Percentiles rank a stretch among this genome's conserved stretches.
phyloP scores from a whole-genome alignment of 1,284 basidiomycete genomes.

The Mycena sp. region DNA sequence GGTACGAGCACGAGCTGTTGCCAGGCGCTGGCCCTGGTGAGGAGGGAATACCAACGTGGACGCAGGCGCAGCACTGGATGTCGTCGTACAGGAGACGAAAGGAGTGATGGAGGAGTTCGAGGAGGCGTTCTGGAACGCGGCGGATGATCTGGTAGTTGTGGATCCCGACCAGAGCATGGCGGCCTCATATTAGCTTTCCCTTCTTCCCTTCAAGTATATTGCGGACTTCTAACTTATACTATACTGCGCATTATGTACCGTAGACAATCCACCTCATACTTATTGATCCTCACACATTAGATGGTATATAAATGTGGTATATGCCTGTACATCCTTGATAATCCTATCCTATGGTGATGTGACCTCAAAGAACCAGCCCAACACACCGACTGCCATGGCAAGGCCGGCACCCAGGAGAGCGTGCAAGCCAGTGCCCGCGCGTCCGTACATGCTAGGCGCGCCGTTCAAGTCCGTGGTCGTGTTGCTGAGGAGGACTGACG shows the following conservation, averaged over 20 bases:
- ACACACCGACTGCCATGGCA: conserved; percentile 34
- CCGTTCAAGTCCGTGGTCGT: conserved; percentile 57
- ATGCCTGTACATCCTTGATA: no score
- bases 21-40: conserved; percentile 47
- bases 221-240: not conserved
- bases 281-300: no score
- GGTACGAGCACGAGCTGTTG: conserved; percentile 63
- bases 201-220: not conserved
- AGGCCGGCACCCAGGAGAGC: conserved; percentile 25
- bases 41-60: conserved; percentile 57
- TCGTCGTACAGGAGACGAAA: conserved; percentile 61
- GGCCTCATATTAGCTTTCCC: not conserved
- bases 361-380: conserved; percentile 34
- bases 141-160: conserved; percentile 40
- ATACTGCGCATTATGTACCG: no score
- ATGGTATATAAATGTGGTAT: not conserved
- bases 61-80: conserved; percentile 61
- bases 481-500: conserved; percentile 64
- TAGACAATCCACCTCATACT: no score
- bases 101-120: conserved; percentile 69
- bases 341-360: not conserved
- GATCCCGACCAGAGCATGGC: conserved; percentile 36
- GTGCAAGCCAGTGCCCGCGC: conserved; percentile 12
- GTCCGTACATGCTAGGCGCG: conserved; percentile 32
- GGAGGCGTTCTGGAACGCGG: conserved; percentile 43